Base-by-base conservation (phyloP, 768 basidiomycete genomes). In the Phylloporus sp. region DNA sequence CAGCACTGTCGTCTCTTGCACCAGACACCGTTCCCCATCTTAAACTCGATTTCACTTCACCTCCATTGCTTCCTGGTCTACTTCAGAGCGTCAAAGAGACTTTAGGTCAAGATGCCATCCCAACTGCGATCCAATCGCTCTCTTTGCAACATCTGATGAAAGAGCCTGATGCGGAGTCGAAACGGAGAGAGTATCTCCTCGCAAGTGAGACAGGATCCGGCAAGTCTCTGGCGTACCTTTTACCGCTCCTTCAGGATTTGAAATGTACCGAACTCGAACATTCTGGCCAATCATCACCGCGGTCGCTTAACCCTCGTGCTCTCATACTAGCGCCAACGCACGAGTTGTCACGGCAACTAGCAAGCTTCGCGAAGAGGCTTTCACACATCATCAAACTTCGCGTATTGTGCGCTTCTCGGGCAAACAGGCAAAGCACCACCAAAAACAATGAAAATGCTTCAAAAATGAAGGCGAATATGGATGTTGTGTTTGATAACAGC, bases 131-230 rank as follows among this genome's bases (percentile, higher is more conserved):
- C n/a, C 91, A 93, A 64, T 76, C 81, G 0, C 73, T 91, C 42
- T 80, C 87, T 20, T 60, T 92, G 18, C 81, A 85, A 56, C 82
- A 84, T 69, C 67, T 91, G 16, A 65, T 89, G 47, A 68, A 71
- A 6, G 49, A 43, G 43, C 45, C 60, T 22, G 47, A 53, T 29
- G 27, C 39, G 15, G 59, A 46, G 31, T 32, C 55, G 13, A 59
- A 47, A 24, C 57, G 52, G 59, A 68, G 53, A 41, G 73, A 82
- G 43, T 85, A 78, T 57, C 78, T 95, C 6, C 76, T 95, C 1
- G 93, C 91, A 0, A 85, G 88, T 0, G 92, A 95, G 68, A 95
- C 91, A 0, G 93, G 94, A 15, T 92, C 91, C 0, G 93, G 92
- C 1, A 95, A 95, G 72, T 92, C 88, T 2, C 80, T 95, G 26